Evolutionary conservation across 495 filamentous ascomycete species (phyloP).

Genomic region (Hypoxylon cercidicola): DNA sequence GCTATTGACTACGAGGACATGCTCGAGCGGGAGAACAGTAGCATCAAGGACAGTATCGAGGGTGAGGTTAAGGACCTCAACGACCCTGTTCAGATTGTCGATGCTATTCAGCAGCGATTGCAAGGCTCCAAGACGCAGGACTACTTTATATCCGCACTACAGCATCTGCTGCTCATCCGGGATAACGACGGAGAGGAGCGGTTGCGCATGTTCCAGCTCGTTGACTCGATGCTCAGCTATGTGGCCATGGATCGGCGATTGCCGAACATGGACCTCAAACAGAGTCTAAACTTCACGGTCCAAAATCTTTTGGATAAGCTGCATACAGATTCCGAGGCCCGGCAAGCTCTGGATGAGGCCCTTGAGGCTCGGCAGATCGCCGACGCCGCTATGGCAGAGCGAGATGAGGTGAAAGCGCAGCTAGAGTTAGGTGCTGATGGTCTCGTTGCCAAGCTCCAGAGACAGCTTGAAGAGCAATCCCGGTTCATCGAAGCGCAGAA

Average conservation of each 20-base stretch:
- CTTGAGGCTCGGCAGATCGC: constrained; percentile 89
- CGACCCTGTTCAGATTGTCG: constrained; percentile 91
- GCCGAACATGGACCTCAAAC: constrained; percentile 96
- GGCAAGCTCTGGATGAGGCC: constrained; percentile 90
- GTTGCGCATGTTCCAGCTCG: constrained; percentile 95
- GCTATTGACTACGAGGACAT: constrained; percentile 98
- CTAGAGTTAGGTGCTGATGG: constrained; percentile 94
- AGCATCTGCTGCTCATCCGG: constrained; percentile 92
- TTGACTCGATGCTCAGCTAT: constrained; percentile 97
- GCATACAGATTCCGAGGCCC: constrained; percentile 94
- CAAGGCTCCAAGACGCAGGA: constrained; percentile 86
- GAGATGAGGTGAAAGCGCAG: constrained; percentile 95
- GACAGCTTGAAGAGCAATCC: constrained; percentile 90
- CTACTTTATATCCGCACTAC: constrained; percentile 94
- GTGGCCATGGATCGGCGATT: constrained; percentile 97
- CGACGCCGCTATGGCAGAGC: constrained; percentile 92
- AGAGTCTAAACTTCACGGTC: constrained; percentile 96
- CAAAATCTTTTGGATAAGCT: constrained; percentile 93
- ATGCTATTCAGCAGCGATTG: constrained; percentile 90
- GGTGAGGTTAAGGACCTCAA: constrained; percentile 93
- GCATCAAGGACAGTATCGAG: constrained; percentile 88
- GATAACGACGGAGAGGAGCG: constrained; percentile 94
- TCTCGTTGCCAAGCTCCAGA: constrained; percentile 90
- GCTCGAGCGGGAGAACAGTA: constrained; percentile 88
- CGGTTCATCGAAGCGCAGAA: constrained; percentile 88